Percentiles rank a stretch among this genome's conserved stretches.
phyloP scores from a whole-genome alignment of 2,329 filamentous ascomycete species.

The Fusarium azukiicola region DNA sequence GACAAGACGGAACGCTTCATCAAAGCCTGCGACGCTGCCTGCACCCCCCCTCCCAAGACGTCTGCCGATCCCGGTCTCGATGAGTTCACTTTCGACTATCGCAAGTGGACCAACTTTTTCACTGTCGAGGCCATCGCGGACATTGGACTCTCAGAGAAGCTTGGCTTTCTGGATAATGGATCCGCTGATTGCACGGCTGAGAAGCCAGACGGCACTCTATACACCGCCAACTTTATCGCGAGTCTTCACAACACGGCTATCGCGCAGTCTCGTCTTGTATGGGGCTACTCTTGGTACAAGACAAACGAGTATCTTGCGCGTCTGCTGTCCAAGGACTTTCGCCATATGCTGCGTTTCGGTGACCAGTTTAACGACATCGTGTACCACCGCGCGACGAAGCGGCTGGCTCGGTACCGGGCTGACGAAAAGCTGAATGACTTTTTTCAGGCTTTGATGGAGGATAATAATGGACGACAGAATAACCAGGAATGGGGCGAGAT shows the following conservation, averaged over 20 bases:
- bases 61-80: conserved; percentile 50
- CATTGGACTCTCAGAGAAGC: conserved; percentile 73
- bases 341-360: neutral
- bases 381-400: conserved; percentile 17
- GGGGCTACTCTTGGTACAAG: conserved; percentile 75
- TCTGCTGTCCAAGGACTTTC: neutral
- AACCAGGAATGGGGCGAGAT: conserved; percentile 78
- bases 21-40: conserved; percentile 66
- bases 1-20: conserved; percentile 72
- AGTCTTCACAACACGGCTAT: conserved; percentile 72
- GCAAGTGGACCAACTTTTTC: conserved; percentile 75
- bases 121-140: conserved; percentile 77
- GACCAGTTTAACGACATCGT: conserved; percentile 11
- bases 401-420: conserved; percentile 43
- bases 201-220: conserved; percentile 67
- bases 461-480: conserved; percentile 61
- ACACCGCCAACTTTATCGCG: conserved; percentile 69
- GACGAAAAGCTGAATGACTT: conserved; percentile 80
- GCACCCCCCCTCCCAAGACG: conserved; percentile 61
- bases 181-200: conserved; percentile 32
- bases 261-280: conserved; percentile 72
- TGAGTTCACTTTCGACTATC: conserved; percentile 72
- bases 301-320: conserved; percentile 1
- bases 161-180: conserved; percentile 70
- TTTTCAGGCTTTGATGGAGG: conserved; percentile 76